These are phyloP conservation scores for Calocera viscosa DNA, from an alignment of 768 basidiomycete species.

Conservation along the genomic window DNA sequence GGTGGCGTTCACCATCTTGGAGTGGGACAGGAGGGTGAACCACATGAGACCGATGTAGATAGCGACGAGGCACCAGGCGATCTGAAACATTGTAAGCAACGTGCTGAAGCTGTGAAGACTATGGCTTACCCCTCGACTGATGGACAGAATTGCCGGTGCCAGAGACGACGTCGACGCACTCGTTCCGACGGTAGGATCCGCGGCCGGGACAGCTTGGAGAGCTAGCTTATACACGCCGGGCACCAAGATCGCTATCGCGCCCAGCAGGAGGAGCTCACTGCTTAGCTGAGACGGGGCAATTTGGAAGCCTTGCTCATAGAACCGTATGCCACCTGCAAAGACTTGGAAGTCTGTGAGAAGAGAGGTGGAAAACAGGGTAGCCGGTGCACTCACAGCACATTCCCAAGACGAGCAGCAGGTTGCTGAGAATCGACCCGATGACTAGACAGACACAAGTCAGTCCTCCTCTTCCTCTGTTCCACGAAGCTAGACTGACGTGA, in stretches of 20 bases:
- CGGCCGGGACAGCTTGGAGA: not conserved
- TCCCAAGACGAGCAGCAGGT: conserved; percentile 64
- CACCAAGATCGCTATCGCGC: conserved; percentile 64
- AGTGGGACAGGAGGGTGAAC: conserved; percentile 67
- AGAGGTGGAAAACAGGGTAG: not conserved
- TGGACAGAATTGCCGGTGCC: conserved; percentile 41
- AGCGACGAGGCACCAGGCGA: conserved; percentile 49
- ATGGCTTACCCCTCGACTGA: conserved; percentile 60
- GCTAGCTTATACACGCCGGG: conserved; percentile 26
- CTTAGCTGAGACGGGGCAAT: conserved; percentile 62
- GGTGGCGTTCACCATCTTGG: conserved; percentile 19
- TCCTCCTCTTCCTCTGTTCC: no score
- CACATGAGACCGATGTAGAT: conserved; percentile 60
- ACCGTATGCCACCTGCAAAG: conserved; percentile 68
- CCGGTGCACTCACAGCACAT: conserved; percentile 46
- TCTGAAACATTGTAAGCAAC: conserved; percentile 29
- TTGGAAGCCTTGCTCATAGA: conserved; percentile 69
- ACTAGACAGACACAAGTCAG: conserved; percentile 32
- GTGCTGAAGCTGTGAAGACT: not conserved
- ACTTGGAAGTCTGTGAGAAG: conserved; percentile 21
- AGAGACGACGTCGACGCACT: conserved; percentile 27
- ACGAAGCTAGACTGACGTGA: conserved; percentile 25
- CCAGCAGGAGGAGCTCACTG: conserved; percentile 60
- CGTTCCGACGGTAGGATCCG: conserved; percentile 15
- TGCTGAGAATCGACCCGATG: conserved; percentile 70